Evolutionary conservation across 305 asterid species (phyloP), one percentile per base, ranked within the genome.

Genomic region (Petunia hybrid): DNA sequence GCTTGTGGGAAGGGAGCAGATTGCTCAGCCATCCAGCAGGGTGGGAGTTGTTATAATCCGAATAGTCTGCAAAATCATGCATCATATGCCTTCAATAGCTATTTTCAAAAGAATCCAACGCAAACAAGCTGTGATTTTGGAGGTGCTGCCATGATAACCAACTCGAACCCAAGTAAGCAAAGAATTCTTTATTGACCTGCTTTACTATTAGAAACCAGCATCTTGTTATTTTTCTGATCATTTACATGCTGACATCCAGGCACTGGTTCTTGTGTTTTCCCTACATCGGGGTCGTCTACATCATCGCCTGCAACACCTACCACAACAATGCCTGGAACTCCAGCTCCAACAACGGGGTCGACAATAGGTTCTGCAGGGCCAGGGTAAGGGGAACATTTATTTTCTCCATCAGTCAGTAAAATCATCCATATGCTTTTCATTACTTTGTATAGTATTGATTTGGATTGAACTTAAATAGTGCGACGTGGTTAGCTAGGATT

Each of bases 1-100:
- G 97, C 98, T 0, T 94, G 98, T 83, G 97, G 98, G 71, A 85
- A 82, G 1, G 97, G 97, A 10, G 98, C 92, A 6, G 97, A 94
- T 76, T 94, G 98, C 22, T 81, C 93, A 2, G 83, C 87, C 4
- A 91, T 94, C 55, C 97, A 93, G 84, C 94, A 87, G 80, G 87
- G 97, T n/a, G 97, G 88, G 1, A 59, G 68, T 81, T 94, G 98
- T 82, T 94, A 86, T 45, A 89, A 84, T 80, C 98, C 98, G 0
- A 89, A 83, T 80, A 85, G 91, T 5, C 79, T 93, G 57, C 91
- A 87, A 76, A 88, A 85, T 36, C 98, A 93, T 76, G 98, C 98
- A 8, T 94, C 98, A 0, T 90, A 78, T 68, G 98, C 98, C 57
- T 94, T 94, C 84, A 92, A 93, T 48, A 90, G 86, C 89, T 92